Percentiles rank a stretch among this genome's conserved stretches.
Conservation (phyloP, 768 basidiomycete genomes). For the Dictyophora rubrovolvata region DNA sequence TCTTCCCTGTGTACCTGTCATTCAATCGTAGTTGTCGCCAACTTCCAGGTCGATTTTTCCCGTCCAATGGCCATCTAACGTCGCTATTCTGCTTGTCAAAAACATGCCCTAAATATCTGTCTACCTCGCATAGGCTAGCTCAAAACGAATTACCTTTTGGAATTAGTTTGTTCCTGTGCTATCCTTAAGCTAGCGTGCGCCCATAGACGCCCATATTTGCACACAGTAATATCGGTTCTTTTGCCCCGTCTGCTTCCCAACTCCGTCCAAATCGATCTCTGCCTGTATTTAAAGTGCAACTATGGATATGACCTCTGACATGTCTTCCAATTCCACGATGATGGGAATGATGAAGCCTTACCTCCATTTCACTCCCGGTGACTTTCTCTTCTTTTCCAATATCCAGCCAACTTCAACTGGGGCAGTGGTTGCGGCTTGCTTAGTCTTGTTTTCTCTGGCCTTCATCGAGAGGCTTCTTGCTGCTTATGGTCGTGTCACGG, state of each 20-base stretch:
- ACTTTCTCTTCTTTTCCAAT: constrained; percentile 16
- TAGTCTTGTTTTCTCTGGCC: background rate
- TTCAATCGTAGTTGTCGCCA: too few species aligned
- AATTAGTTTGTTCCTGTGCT: background rate
- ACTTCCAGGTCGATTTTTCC: too few species aligned
- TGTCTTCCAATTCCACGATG: background rate
- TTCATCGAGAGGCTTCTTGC: background rate
- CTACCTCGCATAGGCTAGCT: background rate
- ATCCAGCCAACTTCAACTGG: constrained; percentile 22
- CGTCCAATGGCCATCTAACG: too few species aligned
- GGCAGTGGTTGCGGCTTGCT: background rate
- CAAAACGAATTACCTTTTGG: background rate
- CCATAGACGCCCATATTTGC: background rate
- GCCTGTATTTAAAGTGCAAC: background rate
- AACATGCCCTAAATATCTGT: too few species aligned
- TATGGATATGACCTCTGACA: background rate
- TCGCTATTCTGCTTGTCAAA: too few species aligned
- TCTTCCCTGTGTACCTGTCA: too few species aligned
- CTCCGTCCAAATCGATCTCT: background rate
- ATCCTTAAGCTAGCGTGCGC: background rate
- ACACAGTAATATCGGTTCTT: background rate
- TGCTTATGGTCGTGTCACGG: background rate
- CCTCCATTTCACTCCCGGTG: background rate
- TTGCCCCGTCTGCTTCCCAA: background rate
- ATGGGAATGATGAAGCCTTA: constrained; percentile 7